phyloP scores from a whole-genome alignment of 805 yeast species.

The Cyberlindnera americana region DNA sequence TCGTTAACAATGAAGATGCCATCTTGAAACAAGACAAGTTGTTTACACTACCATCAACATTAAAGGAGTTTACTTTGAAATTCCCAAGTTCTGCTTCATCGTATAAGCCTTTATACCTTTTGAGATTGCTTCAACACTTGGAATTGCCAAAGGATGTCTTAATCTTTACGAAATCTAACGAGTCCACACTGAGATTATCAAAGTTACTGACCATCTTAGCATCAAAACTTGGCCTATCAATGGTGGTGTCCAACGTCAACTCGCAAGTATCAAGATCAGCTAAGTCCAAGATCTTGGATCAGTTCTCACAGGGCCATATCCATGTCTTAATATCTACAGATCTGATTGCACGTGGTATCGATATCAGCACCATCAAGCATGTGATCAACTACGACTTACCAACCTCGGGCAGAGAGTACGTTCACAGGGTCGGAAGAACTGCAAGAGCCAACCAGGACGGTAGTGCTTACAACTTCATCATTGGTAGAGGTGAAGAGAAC shows the following conservation, averaged over 20 bases:
- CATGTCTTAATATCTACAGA: constrained; percentile 76
- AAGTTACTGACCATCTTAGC: constrained; percentile 50
- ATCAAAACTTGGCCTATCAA: constrained; percentile 17
- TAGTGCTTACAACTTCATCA: constrained; percentile 65
- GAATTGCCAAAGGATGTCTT: constrained; percentile 40
- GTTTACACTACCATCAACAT: constrained; percentile 54
- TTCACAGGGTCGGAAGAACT: constrained; percentile 95
- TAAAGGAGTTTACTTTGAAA: constrained; percentile 41
- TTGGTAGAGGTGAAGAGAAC: constrained; percentile 73
- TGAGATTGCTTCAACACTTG: constrained; percentile 44
- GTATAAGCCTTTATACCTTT: constrained; percentile 72
- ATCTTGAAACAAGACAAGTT: constrained; percentile 44
- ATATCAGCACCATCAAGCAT: constrained; percentile 61
- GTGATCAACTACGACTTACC: constrained; percentile 94
- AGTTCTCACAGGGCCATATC: constrained; percentile 52
- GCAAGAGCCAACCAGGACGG: constrained; percentile 89
- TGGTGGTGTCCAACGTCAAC: constrained; percentile 47
- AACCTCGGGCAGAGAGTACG: constrained; percentile 81
- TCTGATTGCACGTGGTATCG: constrained; percentile 93
- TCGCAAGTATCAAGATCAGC: constrained; percentile 51
- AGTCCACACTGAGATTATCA: constrained; percentile 77
- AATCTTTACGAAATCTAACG: constrained; percentile 76
- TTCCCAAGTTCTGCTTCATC: constrained; percentile 37
- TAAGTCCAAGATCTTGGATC: constrained; percentile 54
- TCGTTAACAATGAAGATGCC: constrained; percentile 56